phyloP scores from a whole-genome alignment of 108 stramenopile species.

The Nitzschia putrida region DNA sequence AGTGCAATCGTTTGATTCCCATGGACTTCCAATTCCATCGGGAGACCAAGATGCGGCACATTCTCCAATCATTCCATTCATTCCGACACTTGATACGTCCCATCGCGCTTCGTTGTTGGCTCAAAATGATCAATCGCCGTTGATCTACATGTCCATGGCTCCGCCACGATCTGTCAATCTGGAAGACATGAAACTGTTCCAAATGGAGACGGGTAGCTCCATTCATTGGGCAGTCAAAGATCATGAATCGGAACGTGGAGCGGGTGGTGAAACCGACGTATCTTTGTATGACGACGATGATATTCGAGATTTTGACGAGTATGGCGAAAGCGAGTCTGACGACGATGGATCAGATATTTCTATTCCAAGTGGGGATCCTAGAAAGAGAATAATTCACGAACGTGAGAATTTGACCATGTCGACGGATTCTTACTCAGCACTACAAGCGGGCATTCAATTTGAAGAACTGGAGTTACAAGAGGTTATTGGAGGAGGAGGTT shows the following conservation, averaged over 20 bases:
- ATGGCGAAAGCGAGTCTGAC: slow-evolving; percentile 3
- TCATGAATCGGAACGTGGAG: neutral
- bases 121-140: slow-evolving; percentile 1
- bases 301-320: neutral
- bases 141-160: neutral
- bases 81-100: slow-evolving; percentile 12
- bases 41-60: neutral
- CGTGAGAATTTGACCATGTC: slow-evolving; percentile 63
- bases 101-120: neutral
- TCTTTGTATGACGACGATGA: slow-evolving; percentile 7
- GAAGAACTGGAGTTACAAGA: slow-evolving; percentile 66
- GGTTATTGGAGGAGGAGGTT: slow-evolving; percentile 90
- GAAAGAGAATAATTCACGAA: slow-evolving; percentile 76
- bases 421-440: slow-evolving; percentile 65
- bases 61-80: slow-evolving; percentile 19
- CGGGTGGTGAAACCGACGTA: neutral
- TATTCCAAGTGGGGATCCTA: slow-evolving; percentile 63
- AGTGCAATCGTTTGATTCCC: too few species aligned
- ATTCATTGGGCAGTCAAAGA: slow-evolving; percentile 38
- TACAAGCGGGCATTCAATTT: slow-evolving; percentile 69
- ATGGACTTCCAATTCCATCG: slow-evolving; percentile 7
- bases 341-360: slow-evolving; percentile 27
- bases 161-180: slow-evolving; percentile 43
- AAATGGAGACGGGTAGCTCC: slow-evolving; percentile 53
- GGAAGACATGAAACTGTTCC: slow-evolving; percentile 41